Base-by-base conservation (phyloP, 139 green algal species). In the Marvania coccoides region DNA sequence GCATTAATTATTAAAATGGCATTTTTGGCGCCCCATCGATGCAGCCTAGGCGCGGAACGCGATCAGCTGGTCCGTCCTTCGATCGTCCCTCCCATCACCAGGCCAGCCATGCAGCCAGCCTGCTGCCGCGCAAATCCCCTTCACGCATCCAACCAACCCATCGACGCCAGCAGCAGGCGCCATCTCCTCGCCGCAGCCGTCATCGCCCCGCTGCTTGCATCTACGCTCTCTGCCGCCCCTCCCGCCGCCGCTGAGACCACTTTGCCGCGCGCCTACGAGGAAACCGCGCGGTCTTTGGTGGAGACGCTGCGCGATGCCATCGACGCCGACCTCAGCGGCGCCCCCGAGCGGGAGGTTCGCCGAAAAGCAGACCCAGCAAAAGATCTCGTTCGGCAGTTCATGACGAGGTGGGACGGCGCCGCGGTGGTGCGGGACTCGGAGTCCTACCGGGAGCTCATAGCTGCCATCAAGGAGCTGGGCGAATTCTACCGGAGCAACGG, bases 261-360 rank as follows among this genome's bases (percentile, higher is more conserved):
- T 19, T 33, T 66, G 9, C 59, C 59, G 24, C 36, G 56, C 71
- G 75, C 31, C 14, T 81, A 82, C 42, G 14, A 70, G 14, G 54
- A 73, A 9, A 60, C 59, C 4, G 63, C 75, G 0, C 42, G 35
- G 5, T 62, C 48, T 48, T 42, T 81, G 33, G 61, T 81, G 5
- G n/a, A 47, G n/a, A 57, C 72, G 13, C 60, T 81, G 36, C 34
- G 70, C n/a, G 75, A 81, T 7, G 45, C 75, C 29, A 73, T 81
- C 33, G 37, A 46, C 45, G 47, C 51, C 14, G 75, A 81, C 45
- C 26, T 81, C 6, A 62, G 58, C 34, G 75, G 76, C 6, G 72
- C 58, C 35, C 40, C 70, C 29, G 75, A 81, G 38, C 72, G 75
- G 15, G 65, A 81, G 66, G 72, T 81, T 30, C 53, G 69, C 5